Base-by-base conservation (phyloP, 495 filamentous ascomycete species). In the Chaetomium tenue region DNA sequence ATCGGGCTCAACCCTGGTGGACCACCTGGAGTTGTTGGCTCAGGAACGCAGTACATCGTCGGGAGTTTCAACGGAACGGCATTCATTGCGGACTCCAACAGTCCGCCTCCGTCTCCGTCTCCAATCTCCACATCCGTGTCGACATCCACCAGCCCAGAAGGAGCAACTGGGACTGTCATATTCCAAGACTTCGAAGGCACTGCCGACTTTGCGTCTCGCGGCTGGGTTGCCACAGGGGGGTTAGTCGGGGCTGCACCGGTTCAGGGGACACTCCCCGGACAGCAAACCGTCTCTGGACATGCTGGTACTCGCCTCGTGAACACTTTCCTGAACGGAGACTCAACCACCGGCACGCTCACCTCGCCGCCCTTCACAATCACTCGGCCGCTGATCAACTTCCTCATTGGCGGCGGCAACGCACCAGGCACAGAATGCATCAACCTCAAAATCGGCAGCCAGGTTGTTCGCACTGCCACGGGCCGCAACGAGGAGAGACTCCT, bases 21-120 rank as follows among this genome's bases (percentile, higher is more conserved):
- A 13, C 52, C 52, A 54, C 52, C 52, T 54, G 52, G 52, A 37
- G 52, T 54, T n/a, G 52, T 54, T 54, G 52, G 52, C 52, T 54
- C 52, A 7, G 52, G 52, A 54, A 33, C 52, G 52, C 52, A 54
- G 20, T 54, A 54, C 26, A 33, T 54, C 16, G 52, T 54, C 28
- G 52, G 52, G 15, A 54, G 12, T 9, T 54, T 54, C 52, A 54
- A 54, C 20, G 52, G 52, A 16, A 54, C 52, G 15, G 52, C 52
- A n/a, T 54, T 54, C 28, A 28, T 54, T 54, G 52, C 52, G 5
- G 52, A 54, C 28, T n/a, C 52, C 52, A 11, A 54, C 26, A 54
- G 16, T 33, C 52, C 28, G 13, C 51, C 51, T n/a, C n/a, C n/a
- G 28, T 30, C 28, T 54, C 52, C 50, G 50, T 52, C 50, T 52